Conservation (phyloP, 73 alveolate species). For the Uronychia binucleata region DNA sequence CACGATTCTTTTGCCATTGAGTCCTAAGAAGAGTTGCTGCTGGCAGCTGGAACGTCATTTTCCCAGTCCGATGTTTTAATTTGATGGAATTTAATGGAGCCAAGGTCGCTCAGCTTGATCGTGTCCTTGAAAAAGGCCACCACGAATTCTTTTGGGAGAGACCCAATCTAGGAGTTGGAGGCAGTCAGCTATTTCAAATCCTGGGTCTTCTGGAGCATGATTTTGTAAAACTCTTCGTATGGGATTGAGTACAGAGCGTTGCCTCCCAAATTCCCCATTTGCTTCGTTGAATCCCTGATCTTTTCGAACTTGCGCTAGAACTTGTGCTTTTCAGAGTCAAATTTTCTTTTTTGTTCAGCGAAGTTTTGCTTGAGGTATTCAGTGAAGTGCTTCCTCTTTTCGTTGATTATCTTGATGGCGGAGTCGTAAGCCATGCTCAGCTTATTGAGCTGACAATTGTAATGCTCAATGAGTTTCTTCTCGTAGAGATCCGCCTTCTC, state of each 20-base stretch:
- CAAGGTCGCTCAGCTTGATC: not conserved
- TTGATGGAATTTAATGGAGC: not conserved
- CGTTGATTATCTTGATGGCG: constrained; percentile 7
- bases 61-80: not conserved
- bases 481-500: constrained; percentile 25
- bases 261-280: constrained; percentile 12
- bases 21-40: not conserved
- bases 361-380: constrained; percentile 11
- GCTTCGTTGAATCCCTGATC: not conserved
- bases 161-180: not conserved
- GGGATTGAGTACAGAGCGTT: not conserved
- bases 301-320: not conserved
- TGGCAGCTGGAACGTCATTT: not conserved
- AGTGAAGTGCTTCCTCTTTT: constrained; percentile 34
- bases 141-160: not conserved
- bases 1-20: not conserved
- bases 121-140: not conserved
- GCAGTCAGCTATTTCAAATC: not conserved
- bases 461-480: constrained; percentile 36
- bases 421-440: constrained; percentile 37
- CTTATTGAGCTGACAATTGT: constrained; percentile 30
- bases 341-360: constrained; percentile 12
- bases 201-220: constrained; percentile 9
- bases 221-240: constrained; percentile 36
- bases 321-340: constrained; percentile 10